Percentiles rank a stretch among this genome's conserved stretches.
Conservation (phyloP, 306 rosid species). For the Vicia villosa region DNA sequence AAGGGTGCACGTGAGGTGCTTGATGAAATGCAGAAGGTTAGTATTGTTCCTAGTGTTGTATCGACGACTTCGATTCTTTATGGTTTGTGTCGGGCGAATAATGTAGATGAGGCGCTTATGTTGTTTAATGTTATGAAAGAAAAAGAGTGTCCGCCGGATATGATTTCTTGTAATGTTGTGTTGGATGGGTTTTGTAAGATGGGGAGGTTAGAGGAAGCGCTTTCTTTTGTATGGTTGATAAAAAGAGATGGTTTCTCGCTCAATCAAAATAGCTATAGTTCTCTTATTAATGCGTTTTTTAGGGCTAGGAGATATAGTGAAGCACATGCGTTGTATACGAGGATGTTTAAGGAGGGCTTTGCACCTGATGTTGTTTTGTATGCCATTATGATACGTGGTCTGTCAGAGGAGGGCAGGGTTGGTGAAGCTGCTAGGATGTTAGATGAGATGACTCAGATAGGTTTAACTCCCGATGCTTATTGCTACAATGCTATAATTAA, state of each 20-base stretch:
- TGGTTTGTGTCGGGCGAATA: conserved; percentile 59
- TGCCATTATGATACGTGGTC: conserved; percentile 67
- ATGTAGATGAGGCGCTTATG: conserved; percentile 52
- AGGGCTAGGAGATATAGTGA: conserved; percentile 61
- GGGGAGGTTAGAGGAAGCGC: conserved; percentile 64
- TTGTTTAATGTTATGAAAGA: conserved; percentile 56
- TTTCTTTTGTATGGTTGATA: conserved; percentile 42
- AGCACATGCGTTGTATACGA: conserved; percentile 57
- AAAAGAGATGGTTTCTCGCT: conserved; percentile 51
- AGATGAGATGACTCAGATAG: conserved; percentile 54
- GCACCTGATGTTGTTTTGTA: conserved; percentile 56
- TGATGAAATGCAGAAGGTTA: conserved; percentile 62
- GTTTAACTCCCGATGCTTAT: conserved; percentile 65
- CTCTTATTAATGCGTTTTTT: conserved; percentile 66
- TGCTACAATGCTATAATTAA: conserved; percentile 74
- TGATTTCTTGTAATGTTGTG: conserved; percentile 49
- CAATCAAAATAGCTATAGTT: conserved; percentile 51
- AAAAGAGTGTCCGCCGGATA: conserved; percentile 44
- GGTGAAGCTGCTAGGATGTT: conserved; percentile 63
- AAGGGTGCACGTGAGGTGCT: conserved; percentile 51
- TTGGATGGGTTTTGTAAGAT: conserved; percentile 69
- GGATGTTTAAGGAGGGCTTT: conserved; percentile 48
- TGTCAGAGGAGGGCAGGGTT: conserved; percentile 32
- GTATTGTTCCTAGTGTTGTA: conserved; percentile 38
- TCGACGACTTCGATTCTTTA: conserved; percentile 48